These are phyloP conservation scores for Craterostigma plantagineum DNA, from an alignment of 257 asterid genomes.

Conservation along the genomic window DNA sequence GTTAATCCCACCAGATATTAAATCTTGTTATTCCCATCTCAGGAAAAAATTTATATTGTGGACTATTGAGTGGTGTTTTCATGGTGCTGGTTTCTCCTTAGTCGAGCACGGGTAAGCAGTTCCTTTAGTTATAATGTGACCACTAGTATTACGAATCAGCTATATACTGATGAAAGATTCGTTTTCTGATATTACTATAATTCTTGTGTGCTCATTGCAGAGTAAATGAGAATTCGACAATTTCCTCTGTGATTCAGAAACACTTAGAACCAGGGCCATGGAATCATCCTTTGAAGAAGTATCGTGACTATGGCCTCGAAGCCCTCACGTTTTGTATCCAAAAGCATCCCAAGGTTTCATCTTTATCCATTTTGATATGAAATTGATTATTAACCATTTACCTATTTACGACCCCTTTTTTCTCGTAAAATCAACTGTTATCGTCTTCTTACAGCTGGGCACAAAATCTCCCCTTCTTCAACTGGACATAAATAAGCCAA, in stretches of 20 bases:
- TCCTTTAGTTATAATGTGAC: neutral
- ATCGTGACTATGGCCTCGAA: conserved; percentile 37
- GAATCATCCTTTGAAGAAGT: conserved; percentile 57
- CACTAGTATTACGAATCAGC: neutral
- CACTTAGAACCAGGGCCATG: conserved; percentile 73
- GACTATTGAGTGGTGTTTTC: conserved; percentile 85
- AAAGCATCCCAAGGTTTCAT: conserved; percentile 46
- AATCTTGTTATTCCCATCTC: conserved; percentile 11
- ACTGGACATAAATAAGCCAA: conserved; percentile 31
- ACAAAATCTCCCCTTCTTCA: conserved; percentile 33
- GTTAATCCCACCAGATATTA: neutral
- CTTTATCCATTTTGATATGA: conserved; percentile 4
- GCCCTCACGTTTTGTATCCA: conserved; percentile 64
- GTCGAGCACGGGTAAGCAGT: conserved; percentile 65
- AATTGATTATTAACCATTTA: neutral
- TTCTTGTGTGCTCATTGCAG: conserved; percentile 22
- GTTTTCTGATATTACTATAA: conserved; percentile 1
- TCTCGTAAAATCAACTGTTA: neutral
- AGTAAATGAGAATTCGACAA: conserved; percentile 38
- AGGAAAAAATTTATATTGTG: conserved; percentile 74
- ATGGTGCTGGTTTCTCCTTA: conserved; percentile 48
- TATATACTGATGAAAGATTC: neutral
- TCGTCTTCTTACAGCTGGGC: conserved; percentile 28
- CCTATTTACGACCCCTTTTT: neutral
- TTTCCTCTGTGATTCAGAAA: conserved; percentile 38